A percentile compares a stretch with the other conserved stretches of the same genome.
phyloP scores from a whole-genome alignment of 192 early-diverging fungal genomes.

The Diversispora eburnea region DNA sequence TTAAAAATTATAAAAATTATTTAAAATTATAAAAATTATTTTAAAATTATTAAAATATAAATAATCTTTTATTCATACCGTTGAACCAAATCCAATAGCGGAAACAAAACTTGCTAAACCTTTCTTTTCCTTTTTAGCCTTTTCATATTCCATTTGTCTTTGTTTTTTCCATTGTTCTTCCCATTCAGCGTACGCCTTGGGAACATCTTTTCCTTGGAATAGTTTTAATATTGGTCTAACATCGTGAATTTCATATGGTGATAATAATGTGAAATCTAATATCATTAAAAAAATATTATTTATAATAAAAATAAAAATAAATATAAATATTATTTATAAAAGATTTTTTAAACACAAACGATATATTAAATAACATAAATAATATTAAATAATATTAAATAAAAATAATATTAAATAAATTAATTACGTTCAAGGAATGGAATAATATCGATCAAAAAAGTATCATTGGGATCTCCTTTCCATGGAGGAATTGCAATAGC shows the following conservation, averaged over 20 bases:
- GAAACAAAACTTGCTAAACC: slow-evolving; percentile 53
- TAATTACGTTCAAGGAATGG: slow-evolving; percentile 86
- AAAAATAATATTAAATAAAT: neutral
- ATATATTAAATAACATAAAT: too few relatives aligned
- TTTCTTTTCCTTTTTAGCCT: slow-evolving; percentile 52
- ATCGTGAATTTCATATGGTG: slow-evolving; percentile 62
- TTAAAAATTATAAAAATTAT: neutral
- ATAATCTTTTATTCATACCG: neutral
- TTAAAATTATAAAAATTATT: neutral
- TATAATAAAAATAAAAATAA: neutral
- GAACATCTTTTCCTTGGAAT: slow-evolving; percentile 66
- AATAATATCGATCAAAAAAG: slow-evolving; percentile 77
- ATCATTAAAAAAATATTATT: neutral
- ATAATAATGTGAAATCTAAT: slow-evolving; percentile 54
- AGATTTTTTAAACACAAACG: too few relatives aligned
- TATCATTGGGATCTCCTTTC: slow-evolving; percentile 77
- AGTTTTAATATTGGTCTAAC: slow-evolving; percentile 67
- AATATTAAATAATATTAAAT: neutral
- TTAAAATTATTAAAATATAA: neutral
- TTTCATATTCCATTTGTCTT: slow-evolving; percentile 65
- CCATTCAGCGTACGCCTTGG: slow-evolving; percentile 64
- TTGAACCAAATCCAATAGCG: slow-evolving; percentile 40
- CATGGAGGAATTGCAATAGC: slow-evolving; percentile 80
- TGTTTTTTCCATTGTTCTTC: slow-evolving; percentile 63
- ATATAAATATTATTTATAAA: neutral